phyloP scores from a whole-genome alignment of 352 stramenopile genomes.

The Phytophthora multivora region DNA sequence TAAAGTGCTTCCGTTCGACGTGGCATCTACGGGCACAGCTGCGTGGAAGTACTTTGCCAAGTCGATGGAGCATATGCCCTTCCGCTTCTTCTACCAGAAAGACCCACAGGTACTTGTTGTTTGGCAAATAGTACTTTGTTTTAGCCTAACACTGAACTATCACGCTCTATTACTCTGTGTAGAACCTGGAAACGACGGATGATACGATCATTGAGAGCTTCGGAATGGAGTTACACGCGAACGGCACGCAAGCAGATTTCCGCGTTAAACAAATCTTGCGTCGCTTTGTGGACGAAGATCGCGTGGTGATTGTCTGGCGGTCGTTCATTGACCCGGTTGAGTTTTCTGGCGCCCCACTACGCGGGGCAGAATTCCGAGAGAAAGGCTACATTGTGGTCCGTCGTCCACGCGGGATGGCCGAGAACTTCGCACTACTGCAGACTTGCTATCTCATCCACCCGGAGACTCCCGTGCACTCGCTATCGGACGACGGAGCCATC shows the following conservation, averaged over 20 bases:
- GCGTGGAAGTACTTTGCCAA: constrained; percentile 54
- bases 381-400: constrained; percentile 64
- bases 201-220: constrained; percentile 68
- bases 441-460: constrained; percentile 65
- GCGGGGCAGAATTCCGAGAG: constrained; percentile 54
- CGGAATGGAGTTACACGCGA: constrained; percentile 56
- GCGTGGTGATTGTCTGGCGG: constrained; percentile 62
- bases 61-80: constrained; percentile 45
- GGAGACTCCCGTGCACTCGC: constrained; percentile 34
- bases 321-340: constrained; percentile 61
- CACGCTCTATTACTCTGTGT: not conserved
- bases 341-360: constrained; percentile 48
- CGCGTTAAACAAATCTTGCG: constrained; percentile 59
- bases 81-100: constrained; percentile 46
- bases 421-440: constrained; percentile 46
- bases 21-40: constrained; percentile 35
- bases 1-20: constrained; percentile 50
- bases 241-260: constrained; percentile 56
- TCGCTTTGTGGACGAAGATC: constrained; percentile 49
- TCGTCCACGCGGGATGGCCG: constrained; percentile 32
- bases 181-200: constrained; percentile 42
- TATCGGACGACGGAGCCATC: constrained; percentile 32
- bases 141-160: not conserved
- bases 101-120: constrained; percentile 35
- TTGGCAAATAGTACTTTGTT: too few relatives aligned